A percentile compares a stretch with the other conserved stretches of the same genome.
phyloP scores from a whole-genome alignment of 2,329 filamentous ascomycete species.

The Pseudofabraea citricarpa region DNA sequence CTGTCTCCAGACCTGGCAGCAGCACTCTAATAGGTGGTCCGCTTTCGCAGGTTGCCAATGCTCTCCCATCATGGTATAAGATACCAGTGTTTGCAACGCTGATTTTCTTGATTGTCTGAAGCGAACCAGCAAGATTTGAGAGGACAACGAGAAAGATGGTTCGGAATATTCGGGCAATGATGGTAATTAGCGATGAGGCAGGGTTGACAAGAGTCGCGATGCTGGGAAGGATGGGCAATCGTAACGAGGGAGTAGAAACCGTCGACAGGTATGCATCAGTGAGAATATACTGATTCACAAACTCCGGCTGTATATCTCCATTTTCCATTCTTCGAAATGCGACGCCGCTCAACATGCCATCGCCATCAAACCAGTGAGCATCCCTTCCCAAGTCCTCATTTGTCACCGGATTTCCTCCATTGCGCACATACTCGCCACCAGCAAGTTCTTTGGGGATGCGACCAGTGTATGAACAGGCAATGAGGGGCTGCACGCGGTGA shows the following conservation, averaged over 20 bases:
- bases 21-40: constrained; percentile 63
- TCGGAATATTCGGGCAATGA: constrained; percentile 48
- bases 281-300: constrained; percentile 64
- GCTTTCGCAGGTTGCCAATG: constrained; percentile 66
- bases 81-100: constrained; percentile 67
- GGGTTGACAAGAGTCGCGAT: constrained; percentile 62
- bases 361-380: constrained; percentile 71
- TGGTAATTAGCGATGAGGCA: constrained; percentile 44
- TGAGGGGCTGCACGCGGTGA: constrained; percentile 47
- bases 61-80: constrained; percentile 63
- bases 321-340: constrained; percentile 44
- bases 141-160: constrained; percentile 53
- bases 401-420: constrained; percentile 63
- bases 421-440: constrained; percentile 68
- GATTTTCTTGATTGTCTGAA: constrained; percentile 56
- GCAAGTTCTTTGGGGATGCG: constrained; percentile 58
- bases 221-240: constrained; percentile 58
- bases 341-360: constrained; percentile 69
- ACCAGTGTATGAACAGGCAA: constrained; percentile 52
- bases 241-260: constrained; percentile 39
- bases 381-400: constrained; percentile 57
- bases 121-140: constrained; percentile 52
- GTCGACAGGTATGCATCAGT: constrained; percentile 61
- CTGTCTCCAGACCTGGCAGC: constrained; percentile 59
- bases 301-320: constrained; percentile 48